Base-by-base conservation (phyloP, 495 filamentous ascomycete species). In the Rhizodiscina lignyota region DNA sequence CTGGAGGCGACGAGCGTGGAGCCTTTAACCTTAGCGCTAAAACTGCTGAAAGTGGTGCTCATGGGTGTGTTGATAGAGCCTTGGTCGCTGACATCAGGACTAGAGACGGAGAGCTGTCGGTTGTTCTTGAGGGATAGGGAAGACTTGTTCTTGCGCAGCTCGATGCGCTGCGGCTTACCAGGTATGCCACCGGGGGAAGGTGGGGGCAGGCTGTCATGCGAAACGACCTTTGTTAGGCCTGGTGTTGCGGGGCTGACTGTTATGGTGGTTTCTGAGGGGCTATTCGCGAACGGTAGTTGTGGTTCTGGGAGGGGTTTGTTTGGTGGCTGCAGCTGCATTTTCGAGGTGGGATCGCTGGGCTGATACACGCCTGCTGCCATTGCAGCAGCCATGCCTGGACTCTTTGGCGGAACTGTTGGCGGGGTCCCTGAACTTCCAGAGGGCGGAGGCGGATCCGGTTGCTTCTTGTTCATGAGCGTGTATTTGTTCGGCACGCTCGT, bases 91-190 rank as follows among this genome's bases (percentile, higher is more conserved):
- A 56, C 61, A 18, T 89, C 83, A 21, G 75, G 63, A 30, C 72
- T 74, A 1, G 81, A 78, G 15, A 83, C 61, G 4, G 80, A 84
- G n/a, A 83, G 60, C 37, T 78, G 82, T 22, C 81, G 72, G n/a
- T n/a, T n/a, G 21, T 70, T 66, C 49, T 74, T 81, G 18, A 85
- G 53, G 47, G 77, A 83, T 2, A 82, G 72, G 2, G 81, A 79
- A 0, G 84, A 86, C 42, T 79, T 78, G 35, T 77, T 79, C 59
- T 85, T 92, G 24, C 77, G 35, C 36, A 54, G 66, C 40, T 92
- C 54, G n/a, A n/a, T n/a, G 30, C 33, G 67, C 67, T 27, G 47
- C 27, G 13, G 31, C 18, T 29, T 50, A 45, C 16, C 42, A 39
- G 24, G 50, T 4, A 41, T 27, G 21, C 43, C 41, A 20, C 41